Evolutionary conservation across 2,329 filamentous ascomycete genomes (phyloP), one percentile per base, ranked within the genome.

Genomic region (Aspergillus pseudoterreus): DNA sequence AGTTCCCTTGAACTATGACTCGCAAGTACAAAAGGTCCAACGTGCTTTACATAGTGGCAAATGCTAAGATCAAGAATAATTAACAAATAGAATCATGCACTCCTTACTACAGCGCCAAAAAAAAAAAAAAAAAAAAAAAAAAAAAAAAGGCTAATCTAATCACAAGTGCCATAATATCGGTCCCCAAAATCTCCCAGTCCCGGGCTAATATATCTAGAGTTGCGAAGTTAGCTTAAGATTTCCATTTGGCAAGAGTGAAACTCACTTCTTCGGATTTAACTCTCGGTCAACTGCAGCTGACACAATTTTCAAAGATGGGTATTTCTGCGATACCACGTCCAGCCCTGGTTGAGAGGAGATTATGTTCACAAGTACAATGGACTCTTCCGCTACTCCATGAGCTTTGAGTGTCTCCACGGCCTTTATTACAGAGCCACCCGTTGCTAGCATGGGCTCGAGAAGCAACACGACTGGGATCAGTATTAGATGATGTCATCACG

Each of bases 171-270:
- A 49, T 67, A 66, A 45, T 63, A 71, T 6, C 68, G 57, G 45
- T 72, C 69, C 6, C 69, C 69, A 51, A 72, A 72, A 44, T 72
- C 69, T 12, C 69, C 69, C 41, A 72, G 45, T 2, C 69, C 69
- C 33, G 69, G 69, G 14, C 59, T 58, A 49, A 72, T 71, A 50
- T 69, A 68, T 41, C 68, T 71, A 45, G 4, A 19, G 14, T 14
- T 6, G 21, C 6, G 8, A 0, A 17, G 36, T 49, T 15, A 53
- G 42, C 19, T 6, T 17, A 17, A 19, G 27, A 47, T 22, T 15
- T 15, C 17, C 15, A 42, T 14, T 10, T 14, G 33, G n/a, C 5
- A 6, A 14, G 14, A 12, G 9, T n/a, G 15, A 27, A 21, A 52
- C 57, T 42, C 33, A 61, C 57, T 58, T 56, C 43, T 56, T 43